A percentile compares a stretch with the other conserved stretches of the same genome.
Evolutionary conservation across 768 basidiomycete species (phyloP).

Genomic region (Russula virescens): DNA sequence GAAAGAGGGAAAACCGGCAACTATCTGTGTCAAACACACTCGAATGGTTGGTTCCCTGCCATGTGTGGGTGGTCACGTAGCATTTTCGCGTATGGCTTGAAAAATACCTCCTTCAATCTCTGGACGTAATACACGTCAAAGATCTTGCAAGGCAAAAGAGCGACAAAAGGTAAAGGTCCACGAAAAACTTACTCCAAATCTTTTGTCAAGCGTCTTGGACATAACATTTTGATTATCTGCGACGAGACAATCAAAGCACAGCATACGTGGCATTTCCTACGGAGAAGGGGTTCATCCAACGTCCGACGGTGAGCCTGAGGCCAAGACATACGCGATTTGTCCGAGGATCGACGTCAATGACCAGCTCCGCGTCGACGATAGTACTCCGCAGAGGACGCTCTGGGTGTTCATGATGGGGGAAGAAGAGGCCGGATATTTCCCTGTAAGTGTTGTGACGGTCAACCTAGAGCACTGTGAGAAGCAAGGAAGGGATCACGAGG

Average conservation of each 20-base stretch:
- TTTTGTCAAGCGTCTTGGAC: slow-evolving; percentile 71
- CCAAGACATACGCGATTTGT: slow-evolving; percentile 55
- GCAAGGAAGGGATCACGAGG: background rate
- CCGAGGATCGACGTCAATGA: slow-evolving; percentile 77
- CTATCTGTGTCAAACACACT: slow-evolving; percentile 47
- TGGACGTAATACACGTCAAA: slow-evolving; percentile 29
- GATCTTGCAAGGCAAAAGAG: too few species aligned
- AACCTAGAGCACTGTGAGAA: slow-evolving; percentile 48
- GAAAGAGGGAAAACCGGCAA: background rate
- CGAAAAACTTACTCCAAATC: slow-evolving; percentile 70
- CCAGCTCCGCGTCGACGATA: slow-evolving; percentile 89
- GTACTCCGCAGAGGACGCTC: slow-evolving; percentile 66
- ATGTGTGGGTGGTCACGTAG: slow-evolving; percentile 64
- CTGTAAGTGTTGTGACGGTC: slow-evolving; percentile 92
- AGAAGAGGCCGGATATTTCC: slow-evolving; percentile 67
- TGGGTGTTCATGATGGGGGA: slow-evolving; percentile 81
- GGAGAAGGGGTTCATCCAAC: slow-evolving; percentile 12
- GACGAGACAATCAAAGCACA: slow-evolving; percentile 92
- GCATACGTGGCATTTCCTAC: slow-evolving; percentile 75
- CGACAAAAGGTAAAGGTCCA: background rate
- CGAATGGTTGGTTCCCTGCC: slow-evolving; percentile 63
- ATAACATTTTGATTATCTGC: slow-evolving; percentile 84
- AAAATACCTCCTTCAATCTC: slow-evolving; percentile 79
- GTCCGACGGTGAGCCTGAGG: background rate
- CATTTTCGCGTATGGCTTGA: slow-evolving; percentile 71